Evolutionary conservation across 2,329 filamentous ascomycete genomes (phyloP).

Genomic region (Parastagonospora avenae): DNA sequence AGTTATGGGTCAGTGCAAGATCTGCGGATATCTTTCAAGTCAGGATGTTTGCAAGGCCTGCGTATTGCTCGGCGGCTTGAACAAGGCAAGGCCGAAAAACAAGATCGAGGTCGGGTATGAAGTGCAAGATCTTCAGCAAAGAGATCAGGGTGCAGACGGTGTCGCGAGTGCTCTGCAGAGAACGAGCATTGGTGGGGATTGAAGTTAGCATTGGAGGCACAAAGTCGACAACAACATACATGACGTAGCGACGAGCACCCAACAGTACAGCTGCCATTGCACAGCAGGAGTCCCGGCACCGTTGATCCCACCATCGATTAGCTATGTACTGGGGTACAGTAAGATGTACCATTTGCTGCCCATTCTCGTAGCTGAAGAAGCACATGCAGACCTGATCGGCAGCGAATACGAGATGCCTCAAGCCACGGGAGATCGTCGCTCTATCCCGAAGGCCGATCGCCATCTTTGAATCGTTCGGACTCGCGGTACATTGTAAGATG

Average conservation of each 20-base stretch:
- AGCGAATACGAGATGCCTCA: neutral
- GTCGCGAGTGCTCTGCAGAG: conserved; percentile 29
- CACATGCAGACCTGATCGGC: neutral
- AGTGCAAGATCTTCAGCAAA: conserved; percentile 17
- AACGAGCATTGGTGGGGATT: conserved; percentile 22
- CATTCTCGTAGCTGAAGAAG: neutral
- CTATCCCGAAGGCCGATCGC: neutral
- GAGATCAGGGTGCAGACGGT: conserved; percentile 19
- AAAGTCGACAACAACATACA: too few relatives aligned
- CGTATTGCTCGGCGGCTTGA: conserved; percentile 83
- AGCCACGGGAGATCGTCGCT: neutral
- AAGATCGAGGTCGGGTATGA: conserved; percentile 38
- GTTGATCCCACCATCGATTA: too few relatives aligned
- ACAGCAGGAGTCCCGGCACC: too few relatives aligned
- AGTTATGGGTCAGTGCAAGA: conserved; percentile 79
- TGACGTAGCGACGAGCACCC: too few relatives aligned
- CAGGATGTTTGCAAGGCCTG: conserved; percentile 95
- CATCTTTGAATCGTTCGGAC: neutral
- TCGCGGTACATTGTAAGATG: neutral
- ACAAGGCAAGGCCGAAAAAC: conserved; percentile 67
- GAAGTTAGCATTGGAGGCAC: conserved; percentile 7
- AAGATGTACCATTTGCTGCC: too few relatives aligned
- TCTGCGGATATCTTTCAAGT: conserved; percentile 94
- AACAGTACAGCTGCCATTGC: too few relatives aligned
- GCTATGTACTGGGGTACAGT: too few relatives aligned